A percentile compares a stretch with the other conserved stretches of the same genome.
These are phyloP conservation scores for Trypanosoma theileri DNA, from an alignment of 208 protist genomes.

Conservation along the genomic window DNA sequence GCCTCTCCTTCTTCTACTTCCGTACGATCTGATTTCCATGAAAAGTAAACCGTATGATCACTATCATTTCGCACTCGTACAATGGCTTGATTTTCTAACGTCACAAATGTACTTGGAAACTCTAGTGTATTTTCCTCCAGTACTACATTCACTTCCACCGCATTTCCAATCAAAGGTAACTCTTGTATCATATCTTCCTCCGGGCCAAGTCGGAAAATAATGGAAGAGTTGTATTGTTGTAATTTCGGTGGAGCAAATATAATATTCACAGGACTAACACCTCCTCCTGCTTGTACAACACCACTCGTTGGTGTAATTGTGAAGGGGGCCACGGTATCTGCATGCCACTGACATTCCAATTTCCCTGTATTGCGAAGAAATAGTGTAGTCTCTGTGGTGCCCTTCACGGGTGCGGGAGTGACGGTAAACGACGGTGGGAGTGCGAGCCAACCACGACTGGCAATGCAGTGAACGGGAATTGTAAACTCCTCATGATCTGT, in stretches of 20 bases:
- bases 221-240: slow-evolving; percentile 32
- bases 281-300: slow-evolving; percentile 49
- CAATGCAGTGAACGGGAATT: slow-evolving; percentile 83
- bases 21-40: slow-evolving; percentile 71
- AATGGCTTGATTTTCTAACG: slow-evolving; percentile 78
- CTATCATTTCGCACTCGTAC: slow-evolving; percentile 89
- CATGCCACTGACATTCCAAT: slow-evolving; percentile 63
- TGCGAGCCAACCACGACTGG: slow-evolving; percentile 81
- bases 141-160: slow-evolving; percentile 69
- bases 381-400: slow-evolving; percentile 56
- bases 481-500: slow-evolving; percentile 89
- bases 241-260: slow-evolving; percentile 48
- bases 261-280: slow-evolving; percentile 76
- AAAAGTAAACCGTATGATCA: slow-evolving; percentile 73
- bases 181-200: slow-evolving; percentile 81
- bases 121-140: slow-evolving; percentile 61
- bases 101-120: slow-evolving; percentile 90
- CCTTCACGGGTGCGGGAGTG: slow-evolving; percentile 70
- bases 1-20: slow-evolving; percentile 18
- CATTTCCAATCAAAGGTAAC: slow-evolving; percentile 55
- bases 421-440: slow-evolving; percentile 75
- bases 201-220: slow-evolving; percentile 84
- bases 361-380: slow-evolving; percentile 90
- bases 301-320: slow-evolving; percentile 61
- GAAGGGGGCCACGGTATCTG: slow-evolving; percentile 39